Evolutionary conservation across 768 basidiomycete genomes (phyloP).

Genomic region (Suillus hirtellus): DNA sequence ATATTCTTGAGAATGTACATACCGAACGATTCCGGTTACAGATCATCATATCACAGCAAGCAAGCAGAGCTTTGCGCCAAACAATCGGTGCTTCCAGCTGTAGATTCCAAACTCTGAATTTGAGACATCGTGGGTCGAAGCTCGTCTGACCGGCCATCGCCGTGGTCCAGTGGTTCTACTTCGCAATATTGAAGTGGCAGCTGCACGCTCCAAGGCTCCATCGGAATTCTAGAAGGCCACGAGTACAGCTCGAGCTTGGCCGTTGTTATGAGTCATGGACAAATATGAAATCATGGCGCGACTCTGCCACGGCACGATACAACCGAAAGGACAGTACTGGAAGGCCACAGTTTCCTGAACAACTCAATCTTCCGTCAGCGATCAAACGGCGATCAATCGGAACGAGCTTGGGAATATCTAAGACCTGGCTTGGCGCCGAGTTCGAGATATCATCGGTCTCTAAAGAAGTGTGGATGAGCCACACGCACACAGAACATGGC

Average conservation of each 20-base stretch:
- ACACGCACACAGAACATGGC: neutral
- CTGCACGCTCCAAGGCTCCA: neutral
- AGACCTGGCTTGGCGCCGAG: neutral
- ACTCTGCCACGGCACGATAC: neutral
- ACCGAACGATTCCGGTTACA: neutral
- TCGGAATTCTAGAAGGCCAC: neutral
- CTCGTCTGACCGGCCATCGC: slow-evolving; percentile 2
- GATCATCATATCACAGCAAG: neutral
- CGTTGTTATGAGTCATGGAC: neutral
- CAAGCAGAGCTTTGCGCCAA: neutral
- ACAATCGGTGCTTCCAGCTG: neutral
- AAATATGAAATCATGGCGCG: neutral
- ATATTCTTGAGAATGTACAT: neutral
- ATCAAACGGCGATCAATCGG: neutral
- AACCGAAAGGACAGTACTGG: neutral
- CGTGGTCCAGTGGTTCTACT: neutral
- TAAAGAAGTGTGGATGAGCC: neutral
- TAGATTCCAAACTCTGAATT: neutral
- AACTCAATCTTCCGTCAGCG: neutral
- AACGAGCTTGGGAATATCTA: neutral
- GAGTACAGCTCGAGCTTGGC: neutral
- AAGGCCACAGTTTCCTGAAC: neutral
- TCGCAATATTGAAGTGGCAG: neutral
- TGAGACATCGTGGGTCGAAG: neutral
- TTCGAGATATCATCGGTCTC: neutral